Evolutionary conservation across 177 flowering plant species (phyloP).

Genomic region (Vitis hybrid): DNA sequence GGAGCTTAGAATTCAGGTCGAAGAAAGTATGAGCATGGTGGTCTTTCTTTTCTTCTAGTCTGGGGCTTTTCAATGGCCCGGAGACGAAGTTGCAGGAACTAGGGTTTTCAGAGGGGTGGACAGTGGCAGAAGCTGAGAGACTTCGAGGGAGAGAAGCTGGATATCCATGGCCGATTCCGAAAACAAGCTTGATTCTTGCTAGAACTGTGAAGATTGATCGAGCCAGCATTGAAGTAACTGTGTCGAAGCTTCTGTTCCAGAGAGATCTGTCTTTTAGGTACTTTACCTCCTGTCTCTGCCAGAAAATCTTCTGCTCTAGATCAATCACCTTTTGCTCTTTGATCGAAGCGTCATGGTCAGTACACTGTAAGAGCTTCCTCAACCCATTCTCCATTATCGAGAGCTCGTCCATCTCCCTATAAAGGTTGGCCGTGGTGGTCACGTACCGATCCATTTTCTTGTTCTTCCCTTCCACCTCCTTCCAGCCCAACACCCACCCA

Average conservation of each 20-base stretch:
- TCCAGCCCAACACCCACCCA: slow-evolving; percentile 50
- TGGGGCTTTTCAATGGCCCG: slow-evolving; percentile 35
- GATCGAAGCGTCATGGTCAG: slow-evolving; percentile 16
- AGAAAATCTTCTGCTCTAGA: slow-evolving; percentile 59
- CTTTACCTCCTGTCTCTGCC: slow-evolving; percentile 75
- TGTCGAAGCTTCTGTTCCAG: slow-evolving; percentile 73
- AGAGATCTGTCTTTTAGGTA: slow-evolving; percentile 59
- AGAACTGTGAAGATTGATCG: slow-evolving; percentile 61
- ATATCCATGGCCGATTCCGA: slow-evolving; percentile 39
- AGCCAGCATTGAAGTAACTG: slow-evolving; percentile 41
- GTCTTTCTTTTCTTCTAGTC: slow-evolving; percentile 12
- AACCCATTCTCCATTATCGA: slow-evolving; percentile 42
- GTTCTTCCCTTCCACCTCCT: slow-evolving; percentile 56
- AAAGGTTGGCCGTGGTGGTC: slow-evolving; percentile 42
- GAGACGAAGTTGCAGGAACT: slow-evolving; percentile 33
- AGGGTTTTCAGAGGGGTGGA: slow-evolving; percentile 59
- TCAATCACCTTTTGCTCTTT: slow-evolving; percentile 53
- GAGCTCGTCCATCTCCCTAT: slow-evolving; percentile 67
- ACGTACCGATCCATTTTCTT: slow-evolving; percentile 63
- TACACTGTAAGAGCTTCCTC: slow-evolving; percentile 31
- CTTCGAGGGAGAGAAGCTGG: slow-evolving; percentile 52
- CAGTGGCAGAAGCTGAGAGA: slow-evolving; percentile 74
- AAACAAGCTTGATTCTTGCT: slow-evolving; percentile 69
- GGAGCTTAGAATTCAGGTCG: slow-evolving; percentile 49
- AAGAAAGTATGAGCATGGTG: slow-evolving; percentile 37